Base-by-base conservation (phyloP, 306 rosid genomes). In the Medicago arabica region DNA sequence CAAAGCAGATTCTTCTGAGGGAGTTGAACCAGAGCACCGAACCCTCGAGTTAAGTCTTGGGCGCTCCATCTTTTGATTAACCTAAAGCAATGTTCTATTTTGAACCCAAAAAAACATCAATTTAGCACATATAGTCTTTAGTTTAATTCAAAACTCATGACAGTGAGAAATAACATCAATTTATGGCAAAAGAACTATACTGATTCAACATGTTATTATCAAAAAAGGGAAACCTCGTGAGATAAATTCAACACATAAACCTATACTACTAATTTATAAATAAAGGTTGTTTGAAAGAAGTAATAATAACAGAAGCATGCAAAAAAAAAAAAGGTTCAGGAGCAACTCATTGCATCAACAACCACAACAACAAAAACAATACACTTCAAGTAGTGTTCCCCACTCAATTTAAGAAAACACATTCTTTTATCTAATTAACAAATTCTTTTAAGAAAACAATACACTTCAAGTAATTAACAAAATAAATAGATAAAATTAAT, bases 1-100 rank as follows among this genome's bases (percentile, higher is more conserved):
- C 81, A 95, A 83, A 78, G 92, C 92, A 71, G 99, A 95, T 86
- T 95, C 99, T 64, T 95, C 97, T 8, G 99, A 95, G 47, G 90
- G 99, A 46, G 91, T 89, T 69, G 97, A 90, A 78, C 92, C 97
- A 23, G 96, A 87, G 79, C 84, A 85, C 51, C 94, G 92, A 57
- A 64, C 75, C 87, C 91, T 92, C 82, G 70, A 80, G 83, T 75
- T 86, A 67, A 78, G 81, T 76, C 98, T 95, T 67, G 80, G 25
- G 67, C 86, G 90, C 40, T 95, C 97, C 98, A 92, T 90, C 75
- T 50, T 83, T 76, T 9, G 40, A 59, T 79, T 77, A 69, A 69
- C 86, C 93, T 87, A 75, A 71, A 58, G 73, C 28, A 50, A 63
- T 57, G 21, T 34, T 62, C 67, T 69, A 28, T 59, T 59, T 31